A percentile compares a stretch with the other conserved stretches of the same genome.
Conservation (phyloP, 75 land plant species). For the Larix kaempferi region DNA sequence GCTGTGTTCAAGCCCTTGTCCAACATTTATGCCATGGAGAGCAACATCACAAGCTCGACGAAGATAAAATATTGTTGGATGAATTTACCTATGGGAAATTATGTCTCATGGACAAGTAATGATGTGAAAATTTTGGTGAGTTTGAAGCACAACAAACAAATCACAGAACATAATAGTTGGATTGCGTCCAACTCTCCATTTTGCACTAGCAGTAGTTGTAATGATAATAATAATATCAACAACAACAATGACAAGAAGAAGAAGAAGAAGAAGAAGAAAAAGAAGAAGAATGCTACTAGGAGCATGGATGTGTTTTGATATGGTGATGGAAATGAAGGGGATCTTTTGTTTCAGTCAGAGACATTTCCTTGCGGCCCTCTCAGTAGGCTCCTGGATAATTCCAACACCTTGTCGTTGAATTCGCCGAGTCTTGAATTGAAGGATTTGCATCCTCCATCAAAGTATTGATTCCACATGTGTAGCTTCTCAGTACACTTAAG, state of each 20-base stretch:
- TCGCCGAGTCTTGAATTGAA: background rate
- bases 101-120: background rate
- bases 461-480: background rate
- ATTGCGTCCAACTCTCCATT: background rate
- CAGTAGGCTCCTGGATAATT: constrained; percentile 8
- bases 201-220: too few species aligned
- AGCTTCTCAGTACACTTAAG: background rate
- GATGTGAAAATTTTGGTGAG: background rate
- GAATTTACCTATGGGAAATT: background rate
- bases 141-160: background rate
- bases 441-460: background rate
- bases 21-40: background rate
- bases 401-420: background rate
- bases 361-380: constrained; percentile 9
- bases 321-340: too few species aligned
- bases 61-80: background rate
- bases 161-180: background rate
- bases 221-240: too few species aligned
- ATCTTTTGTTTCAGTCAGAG: background rate
- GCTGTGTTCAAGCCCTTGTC: background rate
- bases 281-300: too few species aligned
- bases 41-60: background rate
- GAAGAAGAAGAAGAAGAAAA: too few species aligned
- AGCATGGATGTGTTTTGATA: too few species aligned
- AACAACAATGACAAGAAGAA: too few species aligned